A percentile compares a stretch with the other conserved stretches of the same genome.
phyloP scores from a whole-genome alignment of 129 eudicot genomes.

The Helianthus tuberosus region DNA sequence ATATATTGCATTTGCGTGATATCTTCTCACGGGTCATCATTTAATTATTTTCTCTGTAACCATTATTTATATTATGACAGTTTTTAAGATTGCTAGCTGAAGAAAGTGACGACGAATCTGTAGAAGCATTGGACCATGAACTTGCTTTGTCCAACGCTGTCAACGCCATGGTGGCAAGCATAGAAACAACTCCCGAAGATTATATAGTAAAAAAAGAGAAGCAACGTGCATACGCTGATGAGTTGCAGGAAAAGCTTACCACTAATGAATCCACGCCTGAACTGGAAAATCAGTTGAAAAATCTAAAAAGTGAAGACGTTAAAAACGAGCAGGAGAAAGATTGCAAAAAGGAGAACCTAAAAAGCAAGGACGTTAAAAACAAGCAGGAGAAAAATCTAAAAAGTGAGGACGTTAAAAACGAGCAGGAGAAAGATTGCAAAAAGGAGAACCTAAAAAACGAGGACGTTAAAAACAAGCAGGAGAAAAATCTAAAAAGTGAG shows the following conservation, averaged over 20 bases:
- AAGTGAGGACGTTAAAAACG: slow-evolving; percentile 6
- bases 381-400: slow-evolving; percentile 31
- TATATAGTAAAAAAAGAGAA: slow-evolving; percentile 56
- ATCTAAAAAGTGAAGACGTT: slow-evolving; percentile 13
- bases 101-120: slow-evolving; percentile 56
- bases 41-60: slow-evolving; percentile 7
- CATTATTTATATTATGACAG: slow-evolving; percentile 44
- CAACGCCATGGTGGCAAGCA: slow-evolving; percentile 74
- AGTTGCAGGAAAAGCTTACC: slow-evolving; percentile 64
- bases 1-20: not conserved
- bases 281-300: slow-evolving; percentile 26
- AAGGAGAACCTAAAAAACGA: not conserved
- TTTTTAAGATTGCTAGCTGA: slow-evolving; percentile 76
- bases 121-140: slow-evolving; percentile 67
- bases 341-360: not conserved
- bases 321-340: slow-evolving; percentile 32
- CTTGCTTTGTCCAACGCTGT: slow-evolving; percentile 77
- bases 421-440: slow-evolving; percentile 10
- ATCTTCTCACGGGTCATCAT: not conserved
- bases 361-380: slow-evolving; percentile 10
- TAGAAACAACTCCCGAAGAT: slow-evolving; percentile 55
- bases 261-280: slow-evolving; percentile 47
- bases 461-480: slow-evolving; percentile 26
- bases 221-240: slow-evolving; percentile 76
- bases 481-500: slow-evolving; percentile 15